Evolutionary conservation across 192 early-diverging fungal species (phyloP).

Genomic region (Coemansia sp.): DNA sequence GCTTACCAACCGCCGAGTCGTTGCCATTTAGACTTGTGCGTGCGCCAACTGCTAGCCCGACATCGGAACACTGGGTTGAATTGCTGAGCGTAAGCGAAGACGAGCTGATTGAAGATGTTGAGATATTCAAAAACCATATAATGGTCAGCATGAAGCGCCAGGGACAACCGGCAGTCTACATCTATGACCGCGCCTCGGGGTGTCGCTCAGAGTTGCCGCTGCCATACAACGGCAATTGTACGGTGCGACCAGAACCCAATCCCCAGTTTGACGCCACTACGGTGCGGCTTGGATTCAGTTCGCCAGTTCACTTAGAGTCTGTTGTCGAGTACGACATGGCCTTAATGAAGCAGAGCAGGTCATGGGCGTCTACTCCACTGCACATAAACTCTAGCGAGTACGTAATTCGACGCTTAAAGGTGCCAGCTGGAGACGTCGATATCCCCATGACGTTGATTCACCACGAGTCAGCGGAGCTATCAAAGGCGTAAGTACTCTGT

Average conservation of each 20-base stretch:
- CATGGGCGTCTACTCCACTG: slow-evolving; percentile 36
- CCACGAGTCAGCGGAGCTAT: slow-evolving; percentile 33
- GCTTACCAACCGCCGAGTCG: slow-evolving; percentile 31
- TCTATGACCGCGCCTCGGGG: slow-evolving; percentile 21
- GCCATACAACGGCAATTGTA: slow-evolving; percentile 50
- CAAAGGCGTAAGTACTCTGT: slow-evolving; percentile 8
- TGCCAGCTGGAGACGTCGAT: slow-evolving; percentile 22
- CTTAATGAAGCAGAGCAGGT: slow-evolving; percentile 11
- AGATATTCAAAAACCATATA: slow-evolving; percentile 60
- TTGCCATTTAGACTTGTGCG: slow-evolving; percentile 65
- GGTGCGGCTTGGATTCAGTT: slow-evolving; percentile 51
- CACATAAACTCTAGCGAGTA: slow-evolving; percentile 33
- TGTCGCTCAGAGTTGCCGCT: slow-evolving; percentile 23
- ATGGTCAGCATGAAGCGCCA: slow-evolving; percentile 43
- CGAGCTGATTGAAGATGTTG: slow-evolving; percentile 75
- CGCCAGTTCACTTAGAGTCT: slow-evolving; percentile 65
- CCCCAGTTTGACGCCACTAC: slow-evolving; percentile 55
- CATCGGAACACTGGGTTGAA: slow-evolving; percentile 58
- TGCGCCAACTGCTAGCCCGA: slow-evolving; percentile 37
- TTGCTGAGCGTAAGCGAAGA: slow-evolving; percentile 57
- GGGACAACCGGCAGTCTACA: slow-evolving; percentile 34
- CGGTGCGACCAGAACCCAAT: slow-evolving; percentile 61
- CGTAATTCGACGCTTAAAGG: slow-evolving; percentile 26
- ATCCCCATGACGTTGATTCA: slow-evolving; percentile 71
- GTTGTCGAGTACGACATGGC: slow-evolving; percentile 70